Evolutionary conservation across 108 stramenopile genomes (phyloP).

Genomic region (Skeletonema costatum): DNA sequence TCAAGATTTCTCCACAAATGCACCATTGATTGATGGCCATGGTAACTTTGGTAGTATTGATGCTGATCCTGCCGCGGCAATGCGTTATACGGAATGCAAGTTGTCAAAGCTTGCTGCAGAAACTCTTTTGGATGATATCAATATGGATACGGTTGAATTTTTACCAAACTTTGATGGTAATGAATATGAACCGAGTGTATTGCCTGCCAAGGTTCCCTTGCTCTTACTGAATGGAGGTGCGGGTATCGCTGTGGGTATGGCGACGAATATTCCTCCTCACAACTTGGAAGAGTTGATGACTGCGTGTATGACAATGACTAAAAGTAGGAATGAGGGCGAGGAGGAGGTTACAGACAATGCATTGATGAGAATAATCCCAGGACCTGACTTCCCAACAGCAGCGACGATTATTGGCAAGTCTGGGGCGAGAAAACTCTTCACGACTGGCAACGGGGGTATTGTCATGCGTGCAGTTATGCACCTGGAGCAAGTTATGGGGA

Average conservation of each 20-base stretch:
- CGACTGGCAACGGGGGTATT: constrained; percentile 93
- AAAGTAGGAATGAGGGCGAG: constrained; percentile 47
- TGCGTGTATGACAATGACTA: constrained; percentile 75
- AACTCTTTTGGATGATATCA: constrained; percentile 82
- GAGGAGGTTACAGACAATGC: constrained; percentile 72
- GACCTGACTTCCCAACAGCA: constrained; percentile 97
- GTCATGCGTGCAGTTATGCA: constrained; percentile 86
- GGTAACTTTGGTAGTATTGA: constrained; percentile 97
- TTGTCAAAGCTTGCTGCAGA: constrained; percentile 76
- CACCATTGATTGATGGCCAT: constrained; percentile 92
- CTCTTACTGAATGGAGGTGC: constrained; percentile 93
- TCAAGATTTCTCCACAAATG: constrained; percentile 87
- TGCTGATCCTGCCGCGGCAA: constrained; percentile 96
- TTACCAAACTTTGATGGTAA: constrained; percentile 93
- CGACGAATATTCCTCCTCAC: constrained; percentile 97
- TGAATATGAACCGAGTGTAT: constrained; percentile 91
- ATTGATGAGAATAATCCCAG: constrained; percentile 82
- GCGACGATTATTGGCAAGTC: constrained; percentile 83
- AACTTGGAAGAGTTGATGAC: constrained; percentile 90
- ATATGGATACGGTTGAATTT: constrained; percentile 86
- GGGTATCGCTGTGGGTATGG: constrained; percentile 97
- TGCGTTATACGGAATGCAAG: constrained; percentile 97
- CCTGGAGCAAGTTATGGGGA: constrained; percentile 75
- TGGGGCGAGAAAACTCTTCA: constrained; percentile 77
- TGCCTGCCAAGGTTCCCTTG: constrained; percentile 91